These are phyloP conservation scores for Coemansia sp. DNA, from an alignment of 192 early-diverging fungal genomes.

Conservation along the genomic window DNA sequence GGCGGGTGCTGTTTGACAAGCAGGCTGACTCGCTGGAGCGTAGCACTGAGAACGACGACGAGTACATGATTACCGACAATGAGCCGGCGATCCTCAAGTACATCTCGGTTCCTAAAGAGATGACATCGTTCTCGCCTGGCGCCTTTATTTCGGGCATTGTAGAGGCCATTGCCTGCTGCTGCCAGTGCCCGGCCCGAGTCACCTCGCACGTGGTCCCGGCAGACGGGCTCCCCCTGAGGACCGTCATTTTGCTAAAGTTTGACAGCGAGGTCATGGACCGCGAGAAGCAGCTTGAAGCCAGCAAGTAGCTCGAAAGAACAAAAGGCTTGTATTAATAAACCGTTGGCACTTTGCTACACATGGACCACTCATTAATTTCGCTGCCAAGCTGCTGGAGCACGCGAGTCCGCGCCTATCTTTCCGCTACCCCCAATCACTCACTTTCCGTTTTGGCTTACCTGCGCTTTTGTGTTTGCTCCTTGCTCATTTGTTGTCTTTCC, in stretches of 20 bases:
- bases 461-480: no score
- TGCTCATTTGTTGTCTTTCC: no score
- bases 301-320: slow-evolving; percentile 16
- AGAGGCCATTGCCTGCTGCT: slow-evolving; percentile 87
- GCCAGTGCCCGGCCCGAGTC: slow-evolving; percentile 72
- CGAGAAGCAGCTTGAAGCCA: slow-evolving; percentile 65
- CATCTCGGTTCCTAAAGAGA: slow-evolving; percentile 91
- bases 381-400: no score
- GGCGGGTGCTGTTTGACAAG: slow-evolving; percentile 95
- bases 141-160: slow-evolving; percentile 96
- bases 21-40: slow-evolving; percentile 94
- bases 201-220: slow-evolving; percentile 89
- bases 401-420: no score
- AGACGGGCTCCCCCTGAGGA: slow-evolving; percentile 81
- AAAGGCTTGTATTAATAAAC: not conserved
- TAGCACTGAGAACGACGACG: slow-evolving; percentile 93
- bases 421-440: no score
- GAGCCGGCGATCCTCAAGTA: slow-evolving; percentile 86
- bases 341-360: no score
- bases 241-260: slow-evolving; percentile 96
- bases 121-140: slow-evolving; percentile 85
- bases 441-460: no score
- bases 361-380: no score
- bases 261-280: slow-evolving; percentile 73
- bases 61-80: slow-evolving; percentile 99